Evolutionary conservation across 805 yeast species (phyloP).

Genomic region (Saccharomycopsis olivae): DNA sequence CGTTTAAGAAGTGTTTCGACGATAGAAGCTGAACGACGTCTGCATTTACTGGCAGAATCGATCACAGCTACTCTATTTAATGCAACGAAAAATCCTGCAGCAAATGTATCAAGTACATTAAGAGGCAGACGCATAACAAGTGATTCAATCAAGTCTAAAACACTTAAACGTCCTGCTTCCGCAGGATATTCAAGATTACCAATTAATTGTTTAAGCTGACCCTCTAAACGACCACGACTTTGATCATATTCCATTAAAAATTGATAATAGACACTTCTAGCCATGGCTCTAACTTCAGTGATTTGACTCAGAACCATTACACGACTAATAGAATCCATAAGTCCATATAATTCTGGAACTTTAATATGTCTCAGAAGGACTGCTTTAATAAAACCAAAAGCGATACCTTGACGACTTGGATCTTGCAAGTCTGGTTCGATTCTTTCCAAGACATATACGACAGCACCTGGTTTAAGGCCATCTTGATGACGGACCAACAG

Average conservation of each 20-base stretch:
- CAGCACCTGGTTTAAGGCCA: constrained; percentile 55
- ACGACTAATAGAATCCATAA: constrained; percentile 68
- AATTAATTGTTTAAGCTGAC: constrained; percentile 71
- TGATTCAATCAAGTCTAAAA: constrained; percentile 73
- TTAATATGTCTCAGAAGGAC: constrained; percentile 62
- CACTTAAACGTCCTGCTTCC: constrained; percentile 78
- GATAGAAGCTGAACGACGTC: too few relatives aligned
- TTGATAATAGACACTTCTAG: constrained; percentile 73
- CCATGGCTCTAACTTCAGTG: constrained; percentile 68
- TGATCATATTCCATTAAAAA: constrained; percentile 93
- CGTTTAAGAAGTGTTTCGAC: too few relatives aligned
- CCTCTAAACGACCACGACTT: constrained; percentile 73
- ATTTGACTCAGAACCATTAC: constrained; percentile 88
- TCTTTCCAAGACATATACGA: constrained; percentile 61
- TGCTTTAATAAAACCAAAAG: constrained; percentile 74
- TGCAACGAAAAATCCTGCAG: constrained; percentile 75
- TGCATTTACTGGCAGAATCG: constrained; percentile 69
- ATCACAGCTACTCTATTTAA: constrained; percentile 66
- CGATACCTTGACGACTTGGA: constrained; percentile 79
- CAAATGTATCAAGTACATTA: constrained; percentile 46
- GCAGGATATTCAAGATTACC: constrained; percentile 77
- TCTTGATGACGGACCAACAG: constrained; percentile 55
- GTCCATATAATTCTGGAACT: constrained; percentile 84
- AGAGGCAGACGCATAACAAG: constrained; percentile 56
- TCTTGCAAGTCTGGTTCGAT: constrained; percentile 83